Evolutionary conservation across 306 rosid species (phyloP).

Genomic region (Sesbania bispinosa): DNA sequence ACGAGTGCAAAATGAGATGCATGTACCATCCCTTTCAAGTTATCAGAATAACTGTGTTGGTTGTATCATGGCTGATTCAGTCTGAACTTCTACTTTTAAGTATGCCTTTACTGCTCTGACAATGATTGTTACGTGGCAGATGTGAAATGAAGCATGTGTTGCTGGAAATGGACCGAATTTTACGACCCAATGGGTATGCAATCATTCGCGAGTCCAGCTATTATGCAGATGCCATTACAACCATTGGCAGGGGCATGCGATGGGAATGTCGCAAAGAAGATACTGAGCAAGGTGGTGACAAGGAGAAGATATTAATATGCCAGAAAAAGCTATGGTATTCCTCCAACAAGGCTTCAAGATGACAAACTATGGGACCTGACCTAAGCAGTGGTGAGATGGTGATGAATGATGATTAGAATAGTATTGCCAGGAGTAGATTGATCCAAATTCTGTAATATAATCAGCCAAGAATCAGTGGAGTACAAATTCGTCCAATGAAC

Average conservation of each 20-base stretch:
- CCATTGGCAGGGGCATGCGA: conserved; percentile 66
- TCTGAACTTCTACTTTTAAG: background rate
- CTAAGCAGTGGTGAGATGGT: conserved; percentile 18
- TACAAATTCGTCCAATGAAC: conserved; percentile 35
- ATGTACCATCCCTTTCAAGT: background rate
- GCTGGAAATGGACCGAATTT: conserved; percentile 93
- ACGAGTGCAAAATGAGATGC: too few species aligned
- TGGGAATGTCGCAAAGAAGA: conserved; percentile 84
- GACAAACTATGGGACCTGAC: conserved; percentile 26
- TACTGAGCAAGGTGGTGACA: conserved; percentile 51
- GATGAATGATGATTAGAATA: conserved; percentile 20
- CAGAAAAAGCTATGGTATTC: conserved; percentile 88
- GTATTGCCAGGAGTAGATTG: conserved; percentile 22
- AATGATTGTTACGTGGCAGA: conserved; percentile 38
- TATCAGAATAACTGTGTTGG: background rate
- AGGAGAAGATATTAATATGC: conserved; percentile 78
- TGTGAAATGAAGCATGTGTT: conserved; percentile 88
- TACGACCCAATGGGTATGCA: conserved; percentile 74
- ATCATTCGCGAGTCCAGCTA: conserved; percentile 79
- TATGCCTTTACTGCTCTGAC: background rate
- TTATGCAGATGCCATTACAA: conserved; percentile 59
- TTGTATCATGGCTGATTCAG: background rate
- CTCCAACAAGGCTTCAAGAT: conserved; percentile 51
- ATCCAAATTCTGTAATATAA: conserved; percentile 20
- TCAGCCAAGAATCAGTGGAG: conserved; percentile 23